These are phyloP conservation scores for Yamadazyma kanchanaburiensis DNA, from an alignment of 1,139 yeast species.

Conservation along the genomic window DNA sequence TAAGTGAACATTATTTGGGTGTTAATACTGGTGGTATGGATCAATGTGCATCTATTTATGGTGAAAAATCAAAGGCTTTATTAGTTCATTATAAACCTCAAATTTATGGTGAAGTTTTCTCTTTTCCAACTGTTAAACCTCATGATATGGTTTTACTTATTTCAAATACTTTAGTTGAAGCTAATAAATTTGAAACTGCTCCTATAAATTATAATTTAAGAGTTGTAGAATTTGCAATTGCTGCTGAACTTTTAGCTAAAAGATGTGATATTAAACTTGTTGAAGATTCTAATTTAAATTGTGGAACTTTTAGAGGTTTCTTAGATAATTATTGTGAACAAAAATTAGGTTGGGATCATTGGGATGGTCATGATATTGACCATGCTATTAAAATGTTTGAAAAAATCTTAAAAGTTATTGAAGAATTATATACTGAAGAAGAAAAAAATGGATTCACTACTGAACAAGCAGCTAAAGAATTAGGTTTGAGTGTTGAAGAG, in stretches of 20 bases:
- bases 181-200: slow-evolving; percentile 69
- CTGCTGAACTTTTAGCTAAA: slow-evolving; percentile 56
- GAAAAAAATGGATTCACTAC: slow-evolving; percentile 48
- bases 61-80: slow-evolving; percentile 58
- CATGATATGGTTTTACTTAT: slow-evolving; percentile 53
- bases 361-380: slow-evolving; percentile 49
- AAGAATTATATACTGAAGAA: slow-evolving; percentile 26
- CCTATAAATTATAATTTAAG: slow-evolving; percentile 67
- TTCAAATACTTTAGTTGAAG: slow-evolving; percentile 59
- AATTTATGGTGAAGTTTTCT: slow-evolving; percentile 53
- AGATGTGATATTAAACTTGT: slow-evolving; percentile 41
- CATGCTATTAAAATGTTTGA: slow-evolving; percentile 40
- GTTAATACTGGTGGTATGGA: slow-evolving; percentile 81
- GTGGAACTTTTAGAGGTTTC: slow-evolving; percentile 67
- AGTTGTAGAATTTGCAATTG: slow-evolving; percentile 66
- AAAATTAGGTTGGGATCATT: slow-evolving; percentile 27
- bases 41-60: slow-evolving; percentile 70
- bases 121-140: slow-evolving; percentile 47
- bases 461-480: slow-evolving; percentile 44
- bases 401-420: slow-evolving; percentile 41
- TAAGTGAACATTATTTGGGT: slow-evolving; percentile 70
- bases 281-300: slow-evolving; percentile 53
- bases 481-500: slow-evolving; percentile 42
- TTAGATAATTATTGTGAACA: slow-evolving; percentile 49
- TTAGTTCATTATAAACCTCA: slow-evolving; percentile 62